Conservation (phyloP, 768 basidiomycete species). For the Pleurotus tuoliensis region DNA sequence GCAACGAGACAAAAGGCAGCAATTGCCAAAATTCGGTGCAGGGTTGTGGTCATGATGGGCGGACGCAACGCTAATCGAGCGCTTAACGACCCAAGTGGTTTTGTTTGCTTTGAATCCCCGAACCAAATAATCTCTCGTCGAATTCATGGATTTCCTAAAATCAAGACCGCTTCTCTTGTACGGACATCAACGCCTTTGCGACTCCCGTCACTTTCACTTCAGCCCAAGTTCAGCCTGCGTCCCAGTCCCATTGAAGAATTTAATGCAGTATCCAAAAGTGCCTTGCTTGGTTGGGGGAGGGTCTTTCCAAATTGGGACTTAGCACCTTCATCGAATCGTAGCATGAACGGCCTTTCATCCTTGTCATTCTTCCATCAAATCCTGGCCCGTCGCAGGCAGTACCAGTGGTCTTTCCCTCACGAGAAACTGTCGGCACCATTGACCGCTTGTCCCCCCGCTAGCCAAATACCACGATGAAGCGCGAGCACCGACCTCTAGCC, state of each 20-base stretch:
- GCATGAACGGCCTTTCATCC: background rate
- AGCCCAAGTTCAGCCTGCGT: too few species aligned
- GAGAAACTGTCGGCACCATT: background rate
- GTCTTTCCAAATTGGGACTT: slow-evolving; percentile 5
- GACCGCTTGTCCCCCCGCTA: background rate
- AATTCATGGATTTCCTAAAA: too few species aligned
- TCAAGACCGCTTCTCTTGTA: too few species aligned
- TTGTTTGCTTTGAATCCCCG: too few species aligned
- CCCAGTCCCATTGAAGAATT: too few species aligned
- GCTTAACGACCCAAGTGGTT: too few species aligned
- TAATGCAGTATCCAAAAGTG: too few species aligned
- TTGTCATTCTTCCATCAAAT: background rate
- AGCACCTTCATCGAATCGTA: background rate
- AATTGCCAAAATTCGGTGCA: background rate
- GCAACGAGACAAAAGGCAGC: background rate
- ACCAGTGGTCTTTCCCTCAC: too few species aligned
- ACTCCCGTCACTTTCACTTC: too few species aligned
- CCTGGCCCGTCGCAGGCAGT: too few species aligned
- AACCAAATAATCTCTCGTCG: too few species aligned
- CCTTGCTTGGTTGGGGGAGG: background rate
- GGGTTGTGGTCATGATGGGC: background rate
- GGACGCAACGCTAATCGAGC: background rate
- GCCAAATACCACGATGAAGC: background rate
- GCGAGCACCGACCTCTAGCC: slow-evolving; percentile 35
- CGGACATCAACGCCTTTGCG: too few species aligned